A percentile compares a stretch with the other conserved stretches of the same genome.
Evolutionary conservation across 257 asterid genomes (phyloP).

Genomic region (Solanum tarijense): DNA sequence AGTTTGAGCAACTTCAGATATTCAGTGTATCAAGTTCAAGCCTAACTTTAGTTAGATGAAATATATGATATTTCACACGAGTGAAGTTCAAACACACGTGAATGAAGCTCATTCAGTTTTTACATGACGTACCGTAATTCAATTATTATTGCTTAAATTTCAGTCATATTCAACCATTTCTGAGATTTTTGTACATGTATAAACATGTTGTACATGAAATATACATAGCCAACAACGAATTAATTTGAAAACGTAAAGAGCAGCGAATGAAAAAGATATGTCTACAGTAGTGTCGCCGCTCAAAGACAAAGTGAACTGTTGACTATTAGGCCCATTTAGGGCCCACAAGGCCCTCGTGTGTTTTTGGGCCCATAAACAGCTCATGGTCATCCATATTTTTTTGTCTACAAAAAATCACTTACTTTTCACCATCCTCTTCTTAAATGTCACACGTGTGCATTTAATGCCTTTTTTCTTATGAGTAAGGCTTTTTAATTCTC

Average conservation of each 20-base stretch:
- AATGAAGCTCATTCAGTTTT: too few relatives aligned
- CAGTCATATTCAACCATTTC: neutral
- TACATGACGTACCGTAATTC: neutral
- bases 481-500: too few relatives aligned
- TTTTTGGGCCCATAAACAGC: neutral
- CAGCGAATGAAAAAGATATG: neutral
- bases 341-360: neutral
- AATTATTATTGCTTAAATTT: neutral
- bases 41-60: neutral
- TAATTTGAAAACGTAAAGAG: neutral
- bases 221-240: neutral
- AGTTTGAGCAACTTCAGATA: neutral
- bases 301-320: neutral
- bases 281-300: neutral
- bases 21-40: neutral
- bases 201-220: too few relatives aligned
- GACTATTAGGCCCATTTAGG: neutral
- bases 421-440: neutral
- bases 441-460: neutral
- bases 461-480: neutral
- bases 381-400: neutral
- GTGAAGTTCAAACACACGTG: neutral
- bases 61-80: neutral
- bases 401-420: neutral
- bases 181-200: neutral